Percentiles rank a stretch among this genome's conserved stretches.
Evolutionary conservation across 257 asterid genomes (phyloP).

Genomic region (Ajuga chamaepitys): DNA sequence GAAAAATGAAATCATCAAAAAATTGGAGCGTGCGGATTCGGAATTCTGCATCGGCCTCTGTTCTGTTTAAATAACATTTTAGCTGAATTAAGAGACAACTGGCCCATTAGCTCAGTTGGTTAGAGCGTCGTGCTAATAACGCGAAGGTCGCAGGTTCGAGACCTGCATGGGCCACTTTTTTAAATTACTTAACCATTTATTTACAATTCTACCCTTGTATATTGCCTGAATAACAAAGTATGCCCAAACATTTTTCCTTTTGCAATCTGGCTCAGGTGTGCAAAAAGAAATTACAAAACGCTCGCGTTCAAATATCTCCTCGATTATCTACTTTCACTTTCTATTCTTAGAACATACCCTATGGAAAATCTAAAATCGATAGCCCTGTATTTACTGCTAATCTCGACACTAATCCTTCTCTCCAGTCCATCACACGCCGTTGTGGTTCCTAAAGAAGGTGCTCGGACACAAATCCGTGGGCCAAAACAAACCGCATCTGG

Average conservation of each 20-base stretch:
- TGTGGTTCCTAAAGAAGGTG: constrained; percentile 11
- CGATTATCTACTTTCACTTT: no score
- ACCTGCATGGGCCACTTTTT: constrained; percentile 31
- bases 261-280: no score
- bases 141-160: constrained; percentile 53
- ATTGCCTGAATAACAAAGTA: not conserved
- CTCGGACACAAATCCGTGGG: constrained; percentile 15
- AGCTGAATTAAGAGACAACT: no score
- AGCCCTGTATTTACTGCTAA: not conserved
- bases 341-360: not conserved
- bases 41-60: no score
- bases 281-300: no score
- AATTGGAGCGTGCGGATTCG: no score
- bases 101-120: constrained; percentile 66
- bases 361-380: constrained; percentile 6
- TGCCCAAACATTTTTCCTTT: not conserved
- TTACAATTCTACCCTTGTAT: not conserved
- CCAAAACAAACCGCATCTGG: constrained; percentile 10
- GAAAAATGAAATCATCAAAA: no score
- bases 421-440: constrained; percentile 14
- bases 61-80: no score
- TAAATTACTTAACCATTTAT: no score
- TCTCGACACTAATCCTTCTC: not conserved
- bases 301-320: no score
- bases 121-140: constrained; percentile 60